A percentile compares a stretch with the other conserved stretches of the same genome.
phyloP scores from a whole-genome alignment of 495 filamentous ascomycete genomes.

The Lasiosphaeriaceae sp. region DNA sequence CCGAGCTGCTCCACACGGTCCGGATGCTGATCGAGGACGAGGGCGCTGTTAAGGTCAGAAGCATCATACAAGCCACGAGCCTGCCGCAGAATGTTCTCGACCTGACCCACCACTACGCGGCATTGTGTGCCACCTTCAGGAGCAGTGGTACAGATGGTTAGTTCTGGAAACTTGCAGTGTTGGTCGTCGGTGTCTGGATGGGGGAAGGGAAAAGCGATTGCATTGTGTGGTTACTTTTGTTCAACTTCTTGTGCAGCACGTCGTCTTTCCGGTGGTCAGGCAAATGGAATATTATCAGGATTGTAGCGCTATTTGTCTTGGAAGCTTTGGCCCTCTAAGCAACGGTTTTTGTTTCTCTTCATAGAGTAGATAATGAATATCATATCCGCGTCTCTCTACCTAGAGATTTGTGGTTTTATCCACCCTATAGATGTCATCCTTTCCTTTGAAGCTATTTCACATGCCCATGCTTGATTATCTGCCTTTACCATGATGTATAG shows the following conservation, averaged over 20 bases:
- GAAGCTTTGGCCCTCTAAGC: too few relatives aligned
- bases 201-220: not conserved
- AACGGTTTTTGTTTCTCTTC: too few relatives aligned
- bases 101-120: conserved; percentile 93
- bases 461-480: too few relatives aligned
- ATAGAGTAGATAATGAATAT: too few relatives aligned
- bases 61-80: conserved; percentile 93
- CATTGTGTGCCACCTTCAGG: conserved; percentile 87
- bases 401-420: too few relatives aligned
- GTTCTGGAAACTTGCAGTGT: not conserved
- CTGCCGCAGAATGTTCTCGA: conserved; percentile 89
- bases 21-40: conserved; percentile 95
- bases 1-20: conserved; percentile 77
- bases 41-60: conserved; percentile 93
- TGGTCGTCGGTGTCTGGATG: too few relatives aligned
- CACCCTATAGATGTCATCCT: too few relatives aligned
- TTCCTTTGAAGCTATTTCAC: too few relatives aligned
- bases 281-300: too few relatives aligned
- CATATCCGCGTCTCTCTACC: too few relatives aligned
- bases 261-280: not conserved
- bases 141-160: conserved; percentile 91
- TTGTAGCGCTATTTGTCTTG: too few relatives aligned
- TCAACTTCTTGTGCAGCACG: not conserved
- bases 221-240: not conserved
- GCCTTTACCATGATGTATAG: too few relatives aligned